Conservation (phyloP, 169 alveolate genomes). For the Cryptosporidium muris region DNA sequence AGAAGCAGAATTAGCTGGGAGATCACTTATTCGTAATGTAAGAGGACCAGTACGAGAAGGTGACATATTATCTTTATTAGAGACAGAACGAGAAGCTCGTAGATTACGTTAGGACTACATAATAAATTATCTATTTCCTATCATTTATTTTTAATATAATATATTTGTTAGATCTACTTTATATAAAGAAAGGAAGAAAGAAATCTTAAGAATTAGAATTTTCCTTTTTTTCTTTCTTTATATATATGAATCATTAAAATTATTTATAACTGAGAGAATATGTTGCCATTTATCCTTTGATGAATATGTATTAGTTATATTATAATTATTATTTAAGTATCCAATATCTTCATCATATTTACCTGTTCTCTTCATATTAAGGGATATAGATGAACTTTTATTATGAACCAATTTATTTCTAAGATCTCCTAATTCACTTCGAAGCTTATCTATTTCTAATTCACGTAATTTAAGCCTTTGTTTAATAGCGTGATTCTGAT, state of each 20-base stretch:
- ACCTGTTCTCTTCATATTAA: background rate
- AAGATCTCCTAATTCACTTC: conserved; percentile 28
- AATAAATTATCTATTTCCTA: background rate
- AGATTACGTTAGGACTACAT: conserved; percentile 87
- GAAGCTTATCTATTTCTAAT: conserved; percentile 29
- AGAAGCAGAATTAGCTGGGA: conserved; percentile 86
- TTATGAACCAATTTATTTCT: conserved; percentile 34
- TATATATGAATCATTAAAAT: conserved; percentile 24
- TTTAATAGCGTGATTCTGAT: conserved; percentile 38
- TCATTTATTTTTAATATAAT: too few relatives aligned
- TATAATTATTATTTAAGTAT: background rate
- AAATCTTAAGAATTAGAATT: too few relatives aligned
- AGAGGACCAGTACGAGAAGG: conserved; percentile 99
- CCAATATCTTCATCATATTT: background rate
- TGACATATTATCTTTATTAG: conserved; percentile 95
- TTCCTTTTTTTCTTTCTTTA: too few relatives aligned
- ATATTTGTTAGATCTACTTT: too few relatives aligned
- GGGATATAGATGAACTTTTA: conserved; percentile 2
- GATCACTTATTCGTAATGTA: conserved; percentile 95
- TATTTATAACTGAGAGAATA: conserved; percentile 40
- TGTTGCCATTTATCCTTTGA: conserved; percentile 61
- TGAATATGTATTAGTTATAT: conserved; percentile 13
- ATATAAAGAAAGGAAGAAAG: too few relatives aligned
- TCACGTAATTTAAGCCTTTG: conserved; percentile 34
- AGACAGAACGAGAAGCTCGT: conserved; percentile 98